phyloP scores from a whole-genome alignment of 352 stramenopile species.

The Pythium pyrilobum region DNA sequence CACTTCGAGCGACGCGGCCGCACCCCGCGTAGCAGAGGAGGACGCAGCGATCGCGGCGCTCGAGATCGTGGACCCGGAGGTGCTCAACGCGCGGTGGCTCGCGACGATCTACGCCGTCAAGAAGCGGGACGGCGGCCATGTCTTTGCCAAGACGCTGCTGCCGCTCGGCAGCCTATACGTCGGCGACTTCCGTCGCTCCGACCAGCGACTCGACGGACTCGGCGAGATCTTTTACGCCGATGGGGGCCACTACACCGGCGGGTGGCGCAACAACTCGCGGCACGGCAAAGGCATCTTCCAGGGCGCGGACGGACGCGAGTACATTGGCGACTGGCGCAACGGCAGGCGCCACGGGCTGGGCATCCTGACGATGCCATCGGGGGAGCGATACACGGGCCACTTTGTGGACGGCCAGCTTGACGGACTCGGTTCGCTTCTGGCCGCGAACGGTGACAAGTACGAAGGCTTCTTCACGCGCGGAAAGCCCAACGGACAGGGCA shows the following conservation, averaged over 20 bases:
- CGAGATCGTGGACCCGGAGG: conserved; percentile 6
- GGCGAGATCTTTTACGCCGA: conserved; percentile 83
- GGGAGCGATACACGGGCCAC: conserved; percentile 84
- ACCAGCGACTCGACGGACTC: conserved; percentile 64
- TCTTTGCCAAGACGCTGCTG: conserved; percentile 66
- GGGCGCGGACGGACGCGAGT: conserved; percentile 45
- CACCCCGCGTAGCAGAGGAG: not conserved
- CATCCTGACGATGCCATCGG: conserved; percentile 64
- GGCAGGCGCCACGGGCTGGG: conserved; percentile 80
- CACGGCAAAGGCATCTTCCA: conserved; percentile 68
- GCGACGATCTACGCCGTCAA: conserved; percentile 29
- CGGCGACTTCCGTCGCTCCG: conserved; percentile 47
- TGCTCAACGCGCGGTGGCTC: conserved; percentile 38
- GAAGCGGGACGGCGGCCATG: not conserved
- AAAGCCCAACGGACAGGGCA: conserved; percentile 47
- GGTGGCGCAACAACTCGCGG: conserved; percentile 71
- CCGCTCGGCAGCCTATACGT: conserved; percentile 69
- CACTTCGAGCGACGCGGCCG: not conserved
- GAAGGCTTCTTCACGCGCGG: conserved; percentile 52
- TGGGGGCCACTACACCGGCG: conserved; percentile 79
- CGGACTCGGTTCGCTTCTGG: conserved; percentile 56
- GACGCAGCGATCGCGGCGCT: conserved; percentile 7
- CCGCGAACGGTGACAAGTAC: conserved; percentile 81
- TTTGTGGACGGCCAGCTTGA: conserved; percentile 75
- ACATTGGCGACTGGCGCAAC: conserved; percentile 65